phyloP scores from a whole-genome alignment of 2,329 filamentous ascomycete species.

The Colletotrichum lupini region DNA sequence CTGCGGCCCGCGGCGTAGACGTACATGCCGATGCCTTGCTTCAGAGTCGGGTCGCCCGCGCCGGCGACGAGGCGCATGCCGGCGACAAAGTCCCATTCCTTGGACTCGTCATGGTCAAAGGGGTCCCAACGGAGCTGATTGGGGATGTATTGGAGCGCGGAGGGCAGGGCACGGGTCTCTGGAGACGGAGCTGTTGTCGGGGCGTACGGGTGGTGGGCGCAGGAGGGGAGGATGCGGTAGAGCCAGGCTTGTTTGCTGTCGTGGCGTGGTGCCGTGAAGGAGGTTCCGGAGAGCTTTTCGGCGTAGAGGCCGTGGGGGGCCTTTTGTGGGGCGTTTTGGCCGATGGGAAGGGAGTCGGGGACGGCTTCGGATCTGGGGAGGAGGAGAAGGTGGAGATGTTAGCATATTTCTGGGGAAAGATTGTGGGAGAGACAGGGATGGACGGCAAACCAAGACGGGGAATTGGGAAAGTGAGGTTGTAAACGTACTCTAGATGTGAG shows the following conservation, averaged over 20 bases:
- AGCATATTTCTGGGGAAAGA: not conserved
- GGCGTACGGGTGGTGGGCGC: constrained; percentile 68
- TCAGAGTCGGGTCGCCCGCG: constrained; percentile 82
- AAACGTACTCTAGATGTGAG: constrained; percentile 77
- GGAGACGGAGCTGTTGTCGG: constrained; percentile 49
- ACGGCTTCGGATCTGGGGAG: constrained; percentile 77
- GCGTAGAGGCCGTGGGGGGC: constrained; percentile 82
- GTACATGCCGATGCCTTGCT: constrained; percentile 82
- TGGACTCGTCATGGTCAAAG: constrained; percentile 75
- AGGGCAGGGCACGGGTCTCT: constrained; percentile 32
- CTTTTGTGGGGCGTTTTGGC: constrained; percentile 85
- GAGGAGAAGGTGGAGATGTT: not conserved
- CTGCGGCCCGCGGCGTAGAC: constrained; percentile 82
- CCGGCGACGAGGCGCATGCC: constrained; percentile 79
- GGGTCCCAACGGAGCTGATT: constrained; percentile 85
- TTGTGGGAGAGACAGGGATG: not conserved
- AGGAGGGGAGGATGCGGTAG: constrained; percentile 75
- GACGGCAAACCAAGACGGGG: not conserved
- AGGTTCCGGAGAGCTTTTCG: constrained; percentile 80
- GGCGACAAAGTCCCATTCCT: constrained; percentile 61
- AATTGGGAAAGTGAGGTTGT: not conserved
- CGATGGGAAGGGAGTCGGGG: constrained; percentile 77
- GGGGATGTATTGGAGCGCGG: constrained; percentile 77
- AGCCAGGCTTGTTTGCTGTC: constrained; percentile 80
- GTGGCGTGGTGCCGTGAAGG: constrained; percentile 76